phyloP scores from a whole-genome alignment of 768 basidiomycete genomes.

The Suillus subalutaceus region DNA sequence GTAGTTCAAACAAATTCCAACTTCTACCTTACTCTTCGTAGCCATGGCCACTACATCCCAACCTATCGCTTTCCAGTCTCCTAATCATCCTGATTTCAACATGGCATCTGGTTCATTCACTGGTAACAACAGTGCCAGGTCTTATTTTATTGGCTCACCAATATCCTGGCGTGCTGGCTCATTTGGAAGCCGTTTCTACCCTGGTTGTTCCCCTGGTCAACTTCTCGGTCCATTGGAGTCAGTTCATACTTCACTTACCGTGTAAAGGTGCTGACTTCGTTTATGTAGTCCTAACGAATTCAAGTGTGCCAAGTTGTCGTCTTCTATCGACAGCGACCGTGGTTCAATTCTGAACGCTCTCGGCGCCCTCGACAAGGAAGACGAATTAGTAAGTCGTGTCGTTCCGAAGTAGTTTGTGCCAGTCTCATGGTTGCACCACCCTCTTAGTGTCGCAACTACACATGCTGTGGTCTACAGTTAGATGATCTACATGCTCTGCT shows the following conservation, averaged over 20 bases:
- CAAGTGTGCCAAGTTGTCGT: slow-evolving; percentile 46
- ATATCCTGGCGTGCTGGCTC: slow-evolving; percentile 72
- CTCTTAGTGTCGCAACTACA: slow-evolving; percentile 79
- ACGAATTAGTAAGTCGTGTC: slow-evolving; percentile 61
- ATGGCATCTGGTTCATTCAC: slow-evolving; percentile 55
- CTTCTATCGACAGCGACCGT: slow-evolving; percentile 64
- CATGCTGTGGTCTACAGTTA: slow-evolving; percentile 83
- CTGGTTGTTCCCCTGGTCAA: slow-evolving; percentile 64
- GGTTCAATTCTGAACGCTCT: slow-evolving; percentile 66
- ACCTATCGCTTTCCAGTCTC: slow-evolving; percentile 45
- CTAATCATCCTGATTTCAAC: slow-evolving; percentile 27
- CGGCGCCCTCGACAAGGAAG: slow-evolving; percentile 67
- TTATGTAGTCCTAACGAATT: slow-evolving; percentile 47
- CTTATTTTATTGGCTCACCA: slow-evolving; percentile 74
- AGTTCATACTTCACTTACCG: slow-evolving; percentile 28
- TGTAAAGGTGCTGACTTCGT: slow-evolving; percentile 6
- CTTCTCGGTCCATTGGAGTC: slow-evolving; percentile 69
- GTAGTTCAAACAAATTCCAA: slow-evolving; percentile 3
- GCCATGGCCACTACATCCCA: slow-evolving; percentile 43
- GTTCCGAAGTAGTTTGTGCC: neutral
- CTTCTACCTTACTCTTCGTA: slow-evolving; percentile 10
- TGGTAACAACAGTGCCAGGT: slow-evolving; percentile 50
- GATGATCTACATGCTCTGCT: slow-evolving; percentile 81
- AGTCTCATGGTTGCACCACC: neutral
- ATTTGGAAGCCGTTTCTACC: slow-evolving; percentile 64